Evolutionary conservation across 2,329 filamentous ascomycete genomes (phyloP), one percentile per base, ranked within the genome.

Genomic region (Epichloe gansuensis): DNA sequence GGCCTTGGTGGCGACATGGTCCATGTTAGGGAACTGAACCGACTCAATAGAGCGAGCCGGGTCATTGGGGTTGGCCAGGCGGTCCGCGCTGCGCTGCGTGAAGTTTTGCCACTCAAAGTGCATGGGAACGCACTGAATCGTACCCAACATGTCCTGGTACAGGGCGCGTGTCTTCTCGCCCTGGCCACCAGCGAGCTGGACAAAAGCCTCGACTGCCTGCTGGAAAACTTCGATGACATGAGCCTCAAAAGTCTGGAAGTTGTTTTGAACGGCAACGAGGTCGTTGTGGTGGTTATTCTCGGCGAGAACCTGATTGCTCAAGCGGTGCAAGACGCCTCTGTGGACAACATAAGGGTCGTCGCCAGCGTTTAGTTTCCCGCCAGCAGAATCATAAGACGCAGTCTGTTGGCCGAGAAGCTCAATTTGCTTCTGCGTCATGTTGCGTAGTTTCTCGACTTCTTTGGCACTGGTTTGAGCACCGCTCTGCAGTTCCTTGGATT

Each of bases 211-310:
- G 71, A 97, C 77, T 50, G 86, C 85, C 61, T 85, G 80, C 69
- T 97, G 91, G 50, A 97, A 71, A 8, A 88, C 87, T 64, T 86
- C 77, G 51, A 98, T 72, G 52, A 97, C 75, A 66, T 97, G 91
- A 0, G 82, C 77, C 69, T 98, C 93, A 61, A 97, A 98, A 39
- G 83, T 76, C 53, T 85, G 76, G 66, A 97, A 95, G 66, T 88
- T 88, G 71, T 86, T 84, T 71, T 98, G 93, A n/a, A 96, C 86
- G 9, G 85, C 80, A 56, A 98, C 78, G 53, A 97, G 78, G 65
- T 98, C 93, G 65, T 95, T 88, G 58, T 85, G 82, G 72, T 94
- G 91, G 74, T 91, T 94, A 76, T 98, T 98, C 74, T 98, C 93
- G 65, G 95, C 89, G 46, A 88, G 75, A 38, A 97, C 81, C 73